Conservation (phyloP, 2,329 filamentous ascomycete genomes). For the Aspergillaceae sp. region DNA sequence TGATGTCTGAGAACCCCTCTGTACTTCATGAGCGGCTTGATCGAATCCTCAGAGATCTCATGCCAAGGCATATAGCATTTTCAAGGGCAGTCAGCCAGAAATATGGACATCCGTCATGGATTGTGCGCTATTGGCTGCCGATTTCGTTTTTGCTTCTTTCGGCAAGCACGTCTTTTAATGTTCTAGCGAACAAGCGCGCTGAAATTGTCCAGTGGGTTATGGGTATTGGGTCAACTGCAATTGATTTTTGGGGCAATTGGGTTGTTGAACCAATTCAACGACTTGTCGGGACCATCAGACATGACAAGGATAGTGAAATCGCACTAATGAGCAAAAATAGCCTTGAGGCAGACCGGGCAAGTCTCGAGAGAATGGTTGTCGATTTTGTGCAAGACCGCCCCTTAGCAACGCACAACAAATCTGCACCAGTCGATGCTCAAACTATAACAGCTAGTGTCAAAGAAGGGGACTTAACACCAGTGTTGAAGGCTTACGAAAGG, state of each 20-base stretch:
- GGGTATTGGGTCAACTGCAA: slow-evolving; percentile 66
- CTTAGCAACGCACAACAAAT: slow-evolving; percentile 42
- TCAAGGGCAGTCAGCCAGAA: slow-evolving; percentile 49
- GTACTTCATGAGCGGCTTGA: slow-evolving; percentile 28
- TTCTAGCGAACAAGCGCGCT: slow-evolving; percentile 64
- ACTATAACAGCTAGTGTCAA: slow-evolving; percentile 71
- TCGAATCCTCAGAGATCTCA: slow-evolving; percentile 56
- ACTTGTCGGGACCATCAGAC: slow-evolving; percentile 82
- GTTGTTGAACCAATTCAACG: slow-evolving; percentile 76
- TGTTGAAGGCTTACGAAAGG: slow-evolving; percentile 82
- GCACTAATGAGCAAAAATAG: slow-evolving; percentile 94
- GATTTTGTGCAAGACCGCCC: slow-evolving; percentile 87
- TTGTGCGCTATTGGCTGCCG: slow-evolving; percentile 86
- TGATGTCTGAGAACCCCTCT: slow-evolving; percentile 33
- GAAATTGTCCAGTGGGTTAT: slow-evolving; percentile 73
- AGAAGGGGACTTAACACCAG: slow-evolving; percentile 87
- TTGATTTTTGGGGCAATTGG: slow-evolving; percentile 96
- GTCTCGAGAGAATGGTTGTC: slow-evolving; percentile 93
- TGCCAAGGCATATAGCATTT: slow-evolving; percentile 57
- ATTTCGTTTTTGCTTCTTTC: slow-evolving; percentile 63
- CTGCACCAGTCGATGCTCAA: slow-evolving; percentile 57
- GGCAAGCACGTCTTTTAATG: slow-evolving; percentile 73
- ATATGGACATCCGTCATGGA: slow-evolving; percentile 65
- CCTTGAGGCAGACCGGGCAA: slow-evolving; percentile 79
- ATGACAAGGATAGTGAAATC: slow-evolving; percentile 86